Percentiles rank a stretch among this genome's conserved stretches.
phyloP scores from a whole-genome alignment of 805 yeast species.

The Starmerella potacharoeniae region DNA sequence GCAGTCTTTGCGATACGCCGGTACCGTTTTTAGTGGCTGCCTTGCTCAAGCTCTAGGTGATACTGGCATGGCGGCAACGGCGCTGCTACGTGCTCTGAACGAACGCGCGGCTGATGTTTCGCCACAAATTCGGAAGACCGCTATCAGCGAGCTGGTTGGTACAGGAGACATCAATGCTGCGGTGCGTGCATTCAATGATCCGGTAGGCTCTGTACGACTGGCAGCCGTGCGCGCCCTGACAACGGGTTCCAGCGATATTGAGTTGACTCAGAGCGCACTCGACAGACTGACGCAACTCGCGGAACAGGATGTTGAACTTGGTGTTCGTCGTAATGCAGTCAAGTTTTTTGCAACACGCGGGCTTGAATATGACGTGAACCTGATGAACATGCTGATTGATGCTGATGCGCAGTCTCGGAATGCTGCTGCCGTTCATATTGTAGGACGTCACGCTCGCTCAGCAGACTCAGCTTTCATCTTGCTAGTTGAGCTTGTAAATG shows the following conservation, averaged over 20 bases:
- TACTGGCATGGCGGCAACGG: not conserved
- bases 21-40: constrained; percentile 3
- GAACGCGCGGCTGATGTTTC: constrained; percentile 11
- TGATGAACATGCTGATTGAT: not conserved
- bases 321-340: constrained; percentile 16
- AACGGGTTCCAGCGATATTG: not conserved
- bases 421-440: constrained; percentile 10
- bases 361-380: not conserved
- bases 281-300: constrained; percentile 14
- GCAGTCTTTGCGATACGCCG: constrained; percentile 19
- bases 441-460: not conserved
- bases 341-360: not conserved
- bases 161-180: not conserved
- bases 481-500: not conserved
- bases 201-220: constrained; percentile 15
- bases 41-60: not conserved
- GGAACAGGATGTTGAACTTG: constrained; percentile 12
- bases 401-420: constrained; percentile 2
- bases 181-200: constrained; percentile 14
- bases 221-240: constrained; percentile 5
- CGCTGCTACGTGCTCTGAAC: not conserved
- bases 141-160: not conserved
- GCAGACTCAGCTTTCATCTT: not conserved
- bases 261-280: not conserved
- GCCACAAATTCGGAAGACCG: constrained; percentile 8